These are phyloP conservation scores for Speleostelium caveatum DNA, from an alignment of 78 protist species.

Conservation along the genomic window DNA sequence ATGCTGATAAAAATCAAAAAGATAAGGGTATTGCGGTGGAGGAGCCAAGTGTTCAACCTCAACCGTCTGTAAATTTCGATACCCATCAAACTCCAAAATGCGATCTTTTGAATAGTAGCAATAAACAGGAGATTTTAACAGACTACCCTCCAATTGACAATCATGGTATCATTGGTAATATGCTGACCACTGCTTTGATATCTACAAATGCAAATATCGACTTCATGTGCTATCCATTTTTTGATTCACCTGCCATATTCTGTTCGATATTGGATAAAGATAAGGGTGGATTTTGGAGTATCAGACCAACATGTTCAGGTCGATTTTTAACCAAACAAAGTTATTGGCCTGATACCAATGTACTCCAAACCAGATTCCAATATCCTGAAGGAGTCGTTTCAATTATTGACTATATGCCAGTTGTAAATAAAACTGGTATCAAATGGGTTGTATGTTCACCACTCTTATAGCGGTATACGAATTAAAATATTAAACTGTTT, in stretches of 20 bases:
- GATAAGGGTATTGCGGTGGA: too few relatives aligned
- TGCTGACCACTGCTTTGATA: constrained; percentile 68
- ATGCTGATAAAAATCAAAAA: too few relatives aligned
- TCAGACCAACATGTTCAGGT: constrained; percentile 2
- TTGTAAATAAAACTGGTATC: constrained; percentile 30
- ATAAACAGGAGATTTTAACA: neutral
- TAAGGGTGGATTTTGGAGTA: constrained; percentile 76
- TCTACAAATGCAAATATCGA: constrained; percentile 48
- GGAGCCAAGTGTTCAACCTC: too few relatives aligned
- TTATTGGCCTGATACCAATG: constrained; percentile 81
- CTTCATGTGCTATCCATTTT: constrained; percentile 77
- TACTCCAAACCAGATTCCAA: constrained; percentile 56
- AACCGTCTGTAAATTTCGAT: too few relatives aligned
- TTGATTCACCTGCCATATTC: constrained; percentile 76
- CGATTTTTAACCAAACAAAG: constrained; percentile 37
- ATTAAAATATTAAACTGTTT: too few relatives aligned
- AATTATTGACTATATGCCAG: constrained; percentile 75
- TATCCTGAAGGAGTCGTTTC: constrained; percentile 21
- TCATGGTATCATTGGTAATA: constrained; percentile 78
- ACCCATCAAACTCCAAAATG: too few relatives aligned
- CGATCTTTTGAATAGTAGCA: too few relatives aligned
- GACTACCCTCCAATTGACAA: constrained; percentile 72
- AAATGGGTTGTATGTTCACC: constrained; percentile 40
- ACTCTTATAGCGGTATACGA: too few relatives aligned
- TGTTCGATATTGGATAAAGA: constrained; percentile 55